A percentile compares a stretch with the other conserved stretches of the same genome.
Evolutionary conservation across 2,329 filamentous ascomycete species (phyloP).

Genomic region (Cercospora nicotianae): DNA sequence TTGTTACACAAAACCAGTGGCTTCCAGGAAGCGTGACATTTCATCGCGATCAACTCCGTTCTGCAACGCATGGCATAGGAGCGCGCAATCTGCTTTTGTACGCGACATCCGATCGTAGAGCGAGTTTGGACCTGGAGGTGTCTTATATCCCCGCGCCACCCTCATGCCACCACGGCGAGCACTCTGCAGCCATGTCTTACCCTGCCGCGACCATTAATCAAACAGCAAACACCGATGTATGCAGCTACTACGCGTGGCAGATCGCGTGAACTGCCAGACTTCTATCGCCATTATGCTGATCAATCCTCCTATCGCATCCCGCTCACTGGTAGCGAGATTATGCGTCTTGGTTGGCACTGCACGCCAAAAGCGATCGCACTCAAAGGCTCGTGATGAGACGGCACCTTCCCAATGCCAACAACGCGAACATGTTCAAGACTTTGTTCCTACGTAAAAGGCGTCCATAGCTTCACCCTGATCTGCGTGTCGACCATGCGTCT

Average conservation of each 20-base stretch:
- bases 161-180: neutral
- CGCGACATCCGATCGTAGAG: neutral
- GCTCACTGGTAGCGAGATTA: constrained; percentile 1
- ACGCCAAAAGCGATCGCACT: constrained; percentile 1
- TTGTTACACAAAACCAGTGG: neutral
- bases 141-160: neutral
- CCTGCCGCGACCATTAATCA: constrained; percentile 4
- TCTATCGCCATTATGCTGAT: neutral
- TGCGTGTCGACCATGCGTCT: constrained; percentile 4
- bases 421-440: neutral
- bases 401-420: neutral
- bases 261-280: neutral
- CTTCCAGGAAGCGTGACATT: neutral
- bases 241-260: neutral
- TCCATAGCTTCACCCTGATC: constrained; percentile 5
- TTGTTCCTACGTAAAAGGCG: neutral
- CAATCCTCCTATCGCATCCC: neutral
- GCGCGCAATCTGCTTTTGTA: neutral
- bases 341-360: neutral
- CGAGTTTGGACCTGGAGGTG: neutral
- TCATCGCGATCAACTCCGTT: neutral
- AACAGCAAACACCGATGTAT: constrained; percentile 6
- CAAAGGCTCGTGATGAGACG: neutral
- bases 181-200: neutral
- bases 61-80: neutral